A percentile compares a stretch with the other conserved stretches of the same genome.
Evolutionary conservation across 495 filamentous ascomycete genomes (phyloP).

Genomic region (Darksidea phi): DNA sequence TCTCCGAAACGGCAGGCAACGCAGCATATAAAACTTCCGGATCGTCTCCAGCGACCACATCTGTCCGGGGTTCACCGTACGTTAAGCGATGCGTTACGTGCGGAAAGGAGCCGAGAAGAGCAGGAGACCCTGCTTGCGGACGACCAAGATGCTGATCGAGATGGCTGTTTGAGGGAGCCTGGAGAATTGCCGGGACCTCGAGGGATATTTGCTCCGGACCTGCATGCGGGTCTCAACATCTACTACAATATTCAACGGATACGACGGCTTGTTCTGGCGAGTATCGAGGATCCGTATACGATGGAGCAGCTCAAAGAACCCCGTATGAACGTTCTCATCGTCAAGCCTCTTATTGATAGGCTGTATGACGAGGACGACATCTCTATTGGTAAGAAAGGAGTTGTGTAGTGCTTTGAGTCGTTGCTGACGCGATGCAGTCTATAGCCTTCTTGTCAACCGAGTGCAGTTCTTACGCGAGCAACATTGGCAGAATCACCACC

Average conservation of each 20-base stretch:
- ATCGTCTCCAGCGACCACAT: conserved; percentile 29
- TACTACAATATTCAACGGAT: conserved; percentile 44
- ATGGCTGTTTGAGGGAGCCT: conserved; percentile 38
- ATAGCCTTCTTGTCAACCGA: conserved; percentile 71
- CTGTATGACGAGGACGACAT: conserved; percentile 68
- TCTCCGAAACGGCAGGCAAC: conserved; percentile 1
- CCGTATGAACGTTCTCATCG: conserved; percentile 67
- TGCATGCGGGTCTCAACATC: conserved; percentile 38
- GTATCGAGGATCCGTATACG: conserved; percentile 59
- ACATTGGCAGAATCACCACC: conserved; percentile 61
- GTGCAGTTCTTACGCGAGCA: conserved; percentile 68
- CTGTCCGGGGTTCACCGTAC: conserved; percentile 30
- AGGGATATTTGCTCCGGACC: conserved; percentile 37
- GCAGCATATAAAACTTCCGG: conserved; percentile 22
- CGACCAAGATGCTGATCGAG: conserved; percentile 40
- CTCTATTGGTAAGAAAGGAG: conserved; percentile 51
- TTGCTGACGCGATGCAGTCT: conserved; percentile 45
- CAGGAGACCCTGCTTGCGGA: conserved; percentile 43
- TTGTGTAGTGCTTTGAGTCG: neutral
- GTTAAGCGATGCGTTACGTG: conserved; percentile 41
- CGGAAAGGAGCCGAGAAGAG: conserved; percentile 40
- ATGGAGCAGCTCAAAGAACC: conserved; percentile 66
- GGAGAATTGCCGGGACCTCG: conserved; percentile 4
- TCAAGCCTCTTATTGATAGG: conserved; percentile 67
- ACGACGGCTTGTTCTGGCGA: conserved; percentile 43